Conservation (phyloP, 2,329 filamentous ascomycete genomes). For the Fusarium begoniae region DNA sequence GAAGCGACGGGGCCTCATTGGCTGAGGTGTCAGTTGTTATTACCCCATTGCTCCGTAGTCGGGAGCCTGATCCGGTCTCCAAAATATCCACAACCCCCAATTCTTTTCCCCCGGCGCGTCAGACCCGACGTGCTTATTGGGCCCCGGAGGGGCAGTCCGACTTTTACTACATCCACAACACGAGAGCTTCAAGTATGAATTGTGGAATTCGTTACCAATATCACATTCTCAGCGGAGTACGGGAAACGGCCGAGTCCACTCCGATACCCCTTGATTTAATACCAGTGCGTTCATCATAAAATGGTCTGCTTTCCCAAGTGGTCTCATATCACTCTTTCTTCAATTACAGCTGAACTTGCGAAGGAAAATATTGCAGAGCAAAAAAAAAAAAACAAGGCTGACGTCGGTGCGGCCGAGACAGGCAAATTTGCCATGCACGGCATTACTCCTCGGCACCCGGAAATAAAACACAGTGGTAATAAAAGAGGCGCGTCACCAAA, state of each 20-base stretch:
- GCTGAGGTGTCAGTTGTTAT: conserved; percentile 14
- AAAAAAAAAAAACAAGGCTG: neutral
- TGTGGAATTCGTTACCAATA: conserved; percentile 8
- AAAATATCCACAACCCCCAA: conserved; percentile 8
- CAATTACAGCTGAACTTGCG: neutral
- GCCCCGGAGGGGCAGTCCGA: too few species aligned
- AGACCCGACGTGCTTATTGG: too few species aligned
- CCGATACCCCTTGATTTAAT: conserved; percentile 5
- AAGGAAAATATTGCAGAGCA: neutral
- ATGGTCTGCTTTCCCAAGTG: neutral
- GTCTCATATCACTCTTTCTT: neutral
- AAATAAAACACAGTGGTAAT: neutral
- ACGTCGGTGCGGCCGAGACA: neutral
- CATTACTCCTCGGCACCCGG: neutral
- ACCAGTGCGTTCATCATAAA: neutral
- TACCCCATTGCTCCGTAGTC: conserved; percentile 21
- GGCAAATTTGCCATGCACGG: neutral
- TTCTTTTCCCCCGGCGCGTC: too few species aligned
- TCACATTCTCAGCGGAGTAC: neutral
- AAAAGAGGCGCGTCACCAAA: neutral
- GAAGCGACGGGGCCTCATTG: neutral
- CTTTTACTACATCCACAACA: neutral
- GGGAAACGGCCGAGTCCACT: neutral
- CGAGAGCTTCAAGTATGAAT: neutral
- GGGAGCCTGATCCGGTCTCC: conserved; percentile 15